Percentiles rank a stretch among this genome's conserved stretches.
Evolutionary conservation across 768 basidiomycete genomes (phyloP).

Genomic region (Termitomyces sp.): DNA sequence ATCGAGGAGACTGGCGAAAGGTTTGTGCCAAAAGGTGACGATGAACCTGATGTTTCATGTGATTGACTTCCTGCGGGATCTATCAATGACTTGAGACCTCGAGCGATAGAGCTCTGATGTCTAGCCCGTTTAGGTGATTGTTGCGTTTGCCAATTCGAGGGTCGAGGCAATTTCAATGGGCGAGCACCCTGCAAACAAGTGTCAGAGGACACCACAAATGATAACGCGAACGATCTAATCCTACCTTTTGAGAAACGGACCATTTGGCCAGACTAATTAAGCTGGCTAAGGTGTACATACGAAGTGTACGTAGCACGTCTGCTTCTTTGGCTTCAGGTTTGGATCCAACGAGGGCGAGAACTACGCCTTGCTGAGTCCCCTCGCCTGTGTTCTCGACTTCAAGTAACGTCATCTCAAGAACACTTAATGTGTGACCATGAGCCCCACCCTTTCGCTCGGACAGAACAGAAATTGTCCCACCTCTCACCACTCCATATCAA

Average conservation of each 20-base stretch:
- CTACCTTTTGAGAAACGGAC: constrained; percentile 65
- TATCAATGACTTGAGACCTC: constrained; percentile 59
- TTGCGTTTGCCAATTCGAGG: constrained; percentile 48
- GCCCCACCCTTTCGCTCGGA: neutral
- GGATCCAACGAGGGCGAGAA: constrained; percentile 71
- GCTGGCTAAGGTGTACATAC: constrained; percentile 84
- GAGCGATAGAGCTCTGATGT: constrained; percentile 54
- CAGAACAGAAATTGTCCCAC: constrained; percentile 33
- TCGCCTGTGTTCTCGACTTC: constrained; percentile 58
- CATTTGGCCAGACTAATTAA: constrained; percentile 73
- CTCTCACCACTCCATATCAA: constrained; percentile 77
- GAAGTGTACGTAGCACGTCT: constrained; percentile 53
- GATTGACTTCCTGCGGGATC: constrained; percentile 24
- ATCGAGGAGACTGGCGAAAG: constrained; percentile 15
- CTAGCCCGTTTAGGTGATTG: constrained; percentile 48
- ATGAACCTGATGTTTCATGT: constrained; percentile 15
- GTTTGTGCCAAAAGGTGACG: constrained; percentile 29
- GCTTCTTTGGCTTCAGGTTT: constrained; percentile 51
- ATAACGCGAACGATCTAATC: constrained; percentile 2
- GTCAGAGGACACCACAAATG: constrained; percentile 1
- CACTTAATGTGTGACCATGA: constrained; percentile 34
- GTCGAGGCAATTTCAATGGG: constrained; percentile 57
- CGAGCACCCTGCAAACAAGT: constrained; percentile 41
- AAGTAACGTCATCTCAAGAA: constrained; percentile 74
- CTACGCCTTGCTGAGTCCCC: constrained; percentile 64